phyloP scores from a whole-genome alignment of 148 eudicot genomes.

The Amaranthus hypochondriacus region DNA sequence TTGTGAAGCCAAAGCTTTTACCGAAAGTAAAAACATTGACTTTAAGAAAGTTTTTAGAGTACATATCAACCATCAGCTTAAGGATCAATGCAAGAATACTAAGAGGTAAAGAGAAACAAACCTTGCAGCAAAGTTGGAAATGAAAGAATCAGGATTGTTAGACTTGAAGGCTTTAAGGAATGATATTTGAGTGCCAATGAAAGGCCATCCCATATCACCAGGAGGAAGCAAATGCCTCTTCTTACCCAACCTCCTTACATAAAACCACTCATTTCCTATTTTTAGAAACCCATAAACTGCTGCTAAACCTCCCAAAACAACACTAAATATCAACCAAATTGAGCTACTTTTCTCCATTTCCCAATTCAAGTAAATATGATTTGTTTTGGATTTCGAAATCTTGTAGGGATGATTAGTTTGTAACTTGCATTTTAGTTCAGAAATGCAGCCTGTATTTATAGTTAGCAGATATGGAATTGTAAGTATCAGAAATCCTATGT shows the following conservation, averaged over 20 bases:
- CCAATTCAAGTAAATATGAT: constrained; percentile 25
- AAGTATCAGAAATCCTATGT: constrained; percentile 26
- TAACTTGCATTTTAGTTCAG: background rate
- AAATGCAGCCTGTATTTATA: constrained; percentile 54
- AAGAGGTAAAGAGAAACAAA: constrained; percentile 3
- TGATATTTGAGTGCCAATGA: constrained; percentile 40
- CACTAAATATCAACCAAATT: constrained; percentile 10
- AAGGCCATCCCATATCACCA: constrained; percentile 53
- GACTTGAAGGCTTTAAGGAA: constrained; percentile 43
- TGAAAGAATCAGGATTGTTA: constrained; percentile 43
- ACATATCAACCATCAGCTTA: too few relatives aligned
- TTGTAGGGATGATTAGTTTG: background rate
- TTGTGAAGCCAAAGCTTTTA: background rate
- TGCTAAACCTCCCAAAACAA: constrained; percentile 22
- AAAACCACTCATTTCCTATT: constrained; percentile 40
- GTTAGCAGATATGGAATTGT: constrained; percentile 16
- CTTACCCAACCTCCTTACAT: constrained; percentile 29
- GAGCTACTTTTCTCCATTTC: constrained; percentile 24
- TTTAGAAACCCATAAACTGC: constrained; percentile 19
- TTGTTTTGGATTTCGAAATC: background rate
- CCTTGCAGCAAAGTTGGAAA: constrained; percentile 32
- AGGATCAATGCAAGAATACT: too few relatives aligned
- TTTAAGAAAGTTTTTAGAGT: too few relatives aligned
- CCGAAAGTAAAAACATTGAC: background rate
- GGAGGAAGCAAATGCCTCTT: constrained; percentile 34